These are phyloP conservation scores for Cucurbita pepo DNA, from an alignment of 306 rosid species.

Conservation along the genomic window DNA sequence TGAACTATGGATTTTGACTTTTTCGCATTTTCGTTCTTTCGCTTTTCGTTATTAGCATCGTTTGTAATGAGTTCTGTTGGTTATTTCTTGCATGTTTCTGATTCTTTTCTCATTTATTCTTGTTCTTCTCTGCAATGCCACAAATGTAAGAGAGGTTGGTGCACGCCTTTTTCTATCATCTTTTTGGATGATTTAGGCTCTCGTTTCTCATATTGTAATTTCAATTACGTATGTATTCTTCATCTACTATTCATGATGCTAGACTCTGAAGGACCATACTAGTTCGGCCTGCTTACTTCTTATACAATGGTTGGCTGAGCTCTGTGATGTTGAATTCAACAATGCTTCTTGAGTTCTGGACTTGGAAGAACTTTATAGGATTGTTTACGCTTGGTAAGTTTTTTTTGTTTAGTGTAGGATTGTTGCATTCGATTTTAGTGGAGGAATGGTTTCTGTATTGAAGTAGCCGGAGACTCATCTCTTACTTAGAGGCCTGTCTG, in stretches of 20 bases:
- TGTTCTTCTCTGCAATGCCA: background rate
- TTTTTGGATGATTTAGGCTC: background rate
- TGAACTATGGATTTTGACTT: background rate
- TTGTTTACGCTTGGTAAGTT: background rate
- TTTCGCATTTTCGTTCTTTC: background rate
- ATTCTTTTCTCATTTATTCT: background rate
- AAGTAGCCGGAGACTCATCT: background rate
- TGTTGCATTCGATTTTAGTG: background rate
- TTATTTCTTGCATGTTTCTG: background rate
- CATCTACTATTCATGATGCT: background rate
- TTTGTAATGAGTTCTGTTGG: background rate
- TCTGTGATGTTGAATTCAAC: background rate
- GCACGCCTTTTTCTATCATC: background rate
- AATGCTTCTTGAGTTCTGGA: background rate
- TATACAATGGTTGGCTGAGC: background rate
- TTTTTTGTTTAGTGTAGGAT: background rate
- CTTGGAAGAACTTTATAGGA: background rate
- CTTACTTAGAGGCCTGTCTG: background rate
- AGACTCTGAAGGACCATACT: background rate
- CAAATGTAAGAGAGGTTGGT: background rate
- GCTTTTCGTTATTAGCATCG: background rate
- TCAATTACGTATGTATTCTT: background rate
- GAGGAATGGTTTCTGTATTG: background rate
- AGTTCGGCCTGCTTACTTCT: background rate
- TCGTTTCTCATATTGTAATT: background rate